phyloP scores from a whole-genome alignment of 768 basidiomycete genomes.

The Steccherinum ochraceum region DNA sequence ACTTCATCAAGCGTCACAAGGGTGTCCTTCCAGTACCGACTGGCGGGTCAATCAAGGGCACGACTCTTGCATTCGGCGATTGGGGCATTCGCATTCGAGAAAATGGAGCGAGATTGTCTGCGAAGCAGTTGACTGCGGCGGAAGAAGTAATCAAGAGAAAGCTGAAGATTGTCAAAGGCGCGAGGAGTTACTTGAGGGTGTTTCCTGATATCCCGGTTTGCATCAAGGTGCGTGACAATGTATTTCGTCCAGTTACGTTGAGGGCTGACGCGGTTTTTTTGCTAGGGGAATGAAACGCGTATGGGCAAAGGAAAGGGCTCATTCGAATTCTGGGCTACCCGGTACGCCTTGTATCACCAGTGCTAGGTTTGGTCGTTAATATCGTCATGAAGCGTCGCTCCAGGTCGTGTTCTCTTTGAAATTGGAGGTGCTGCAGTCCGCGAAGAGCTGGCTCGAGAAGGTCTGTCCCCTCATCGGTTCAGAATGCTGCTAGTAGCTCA shows the following conservation, averaged over 20 bases:
- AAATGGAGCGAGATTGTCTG: constrained; percentile 72
- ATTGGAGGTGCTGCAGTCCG: constrained; percentile 87
- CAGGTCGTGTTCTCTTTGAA: constrained; percentile 89
- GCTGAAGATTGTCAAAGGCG: constrained; percentile 84
- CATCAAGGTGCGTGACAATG: constrained; percentile 63
- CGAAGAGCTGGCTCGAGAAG: constrained; percentile 88
- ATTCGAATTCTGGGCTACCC: constrained; percentile 95
- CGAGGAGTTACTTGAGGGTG: constrained; percentile 79
- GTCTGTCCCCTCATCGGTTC: constrained; percentile 34
- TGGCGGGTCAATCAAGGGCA: constrained; percentile 91
- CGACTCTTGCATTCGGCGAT: constrained; percentile 85
- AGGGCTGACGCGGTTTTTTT: neutral
- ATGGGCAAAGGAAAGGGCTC: constrained; percentile 99
- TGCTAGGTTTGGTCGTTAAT: no score
- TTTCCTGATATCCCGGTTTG: constrained; percentile 98
- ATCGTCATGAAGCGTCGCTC: constrained; percentile 57
- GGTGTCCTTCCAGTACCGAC: constrained; percentile 79
- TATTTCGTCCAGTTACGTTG: neutral
- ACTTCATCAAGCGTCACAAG: constrained; percentile 86
- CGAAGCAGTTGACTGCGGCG: constrained; percentile 83
- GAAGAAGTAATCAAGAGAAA: constrained; percentile 87
- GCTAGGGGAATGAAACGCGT: constrained; percentile 92
- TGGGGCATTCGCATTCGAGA: constrained; percentile 90
- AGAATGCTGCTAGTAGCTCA: neutral
- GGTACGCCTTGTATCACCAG: constrained; percentile 60